Base-by-base conservation (phyloP, 192 early-diverging fungal genomes). In the Rhizophlyctis rosea region DNA sequence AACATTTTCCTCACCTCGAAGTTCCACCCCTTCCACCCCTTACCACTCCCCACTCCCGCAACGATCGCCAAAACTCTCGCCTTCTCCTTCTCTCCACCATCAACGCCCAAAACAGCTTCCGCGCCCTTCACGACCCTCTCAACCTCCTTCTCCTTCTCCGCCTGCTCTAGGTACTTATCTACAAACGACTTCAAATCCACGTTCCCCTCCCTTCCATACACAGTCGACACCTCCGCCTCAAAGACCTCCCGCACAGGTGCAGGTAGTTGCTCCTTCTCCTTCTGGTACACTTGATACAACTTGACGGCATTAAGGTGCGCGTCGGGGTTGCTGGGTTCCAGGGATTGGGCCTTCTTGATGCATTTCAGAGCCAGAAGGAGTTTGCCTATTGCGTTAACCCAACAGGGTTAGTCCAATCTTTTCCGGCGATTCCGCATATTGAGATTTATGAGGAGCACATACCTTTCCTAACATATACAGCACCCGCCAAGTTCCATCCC, bases 391-490 rank as follows among this genome's bases (percentile, higher is more conserved):
- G n/a, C n/a, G n/a, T n/a, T 87, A 34, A 5, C 16, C n/a, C 51
- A 18, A 33, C 4, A 7, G 27, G 3, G 23, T 27, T 1, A 30
- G 52, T n/a, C 16, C 35, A 72, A 47, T 50, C 24, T 5, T 33
- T 4, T 47, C 13, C n/a, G 51, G 30, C 7, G 3, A 35, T 33
- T 28, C 24, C 31, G 18, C 27, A 36, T 50, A 28, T n/a, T 1
- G 24, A 14, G 0, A 28, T 16, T 0, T 16, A 67, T 59, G 47
- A 32, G 0, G 24, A 64, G 1, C 51, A 76, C 72, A 50, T 70
- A 85, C 81, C 72, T 72, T 85, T 86, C 39, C 84, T 74, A 53
- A 86, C 59, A 62, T 91, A 88, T 3, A 91, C 82, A 52, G 82
- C 80, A 63, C 76, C 79, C 14, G 76, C 86, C 50, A 92, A 75